Evolutionary conservation across 495 filamentous ascomycete species (phyloP), one percentile per base, ranked within the genome.

Genomic region (Chaetomium cochliodes): DNA sequence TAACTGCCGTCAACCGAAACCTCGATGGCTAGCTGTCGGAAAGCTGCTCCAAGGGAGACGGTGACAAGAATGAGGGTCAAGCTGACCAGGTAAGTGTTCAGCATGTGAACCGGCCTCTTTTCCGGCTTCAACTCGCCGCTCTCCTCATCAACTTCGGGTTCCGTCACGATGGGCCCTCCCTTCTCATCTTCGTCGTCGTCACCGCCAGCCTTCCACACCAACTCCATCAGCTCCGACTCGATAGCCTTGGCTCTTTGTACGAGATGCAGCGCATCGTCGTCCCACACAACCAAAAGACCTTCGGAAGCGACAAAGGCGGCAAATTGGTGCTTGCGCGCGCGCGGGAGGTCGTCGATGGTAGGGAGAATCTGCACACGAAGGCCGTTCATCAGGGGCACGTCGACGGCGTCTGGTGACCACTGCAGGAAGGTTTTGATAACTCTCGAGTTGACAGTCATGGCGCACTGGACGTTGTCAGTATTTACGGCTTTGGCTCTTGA

Each of bases 401-500:
- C 88, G 28, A 87, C 81, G 2, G 86, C 86, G 60, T 88, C 86
- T 9, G 88, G 86, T 20, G 86, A 86, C 84, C 85, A 90, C 58
- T 85, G 79, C 44, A 92, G 72, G 72, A 90, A 91, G 0, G 86
- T 87, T 78, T 88, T 88, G 76, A 92, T 88, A 44, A 91, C 86
- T 70, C 88, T 74, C 5, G 89, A 91, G 70, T 88, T 89, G 57
- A 92, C 84, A 9, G 89, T 92, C 87, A 91, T 91, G n/a, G 89
- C 88, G 69, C 82, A 86, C 87, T 90, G 69, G 5, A 49, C 51
- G 18, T 18, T 28, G 61, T 71, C 22, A 72, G 65, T 23, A 51
- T 28, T 37, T 57, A 23, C 5, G 20, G 25, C 60, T 2, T 3
- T 5, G 8, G 39, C 18, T 23, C 26, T 44, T 20, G 49, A 37